Conservation (phyloP, 75 land plant species). For the Sequoiadendron giganteum region DNA sequence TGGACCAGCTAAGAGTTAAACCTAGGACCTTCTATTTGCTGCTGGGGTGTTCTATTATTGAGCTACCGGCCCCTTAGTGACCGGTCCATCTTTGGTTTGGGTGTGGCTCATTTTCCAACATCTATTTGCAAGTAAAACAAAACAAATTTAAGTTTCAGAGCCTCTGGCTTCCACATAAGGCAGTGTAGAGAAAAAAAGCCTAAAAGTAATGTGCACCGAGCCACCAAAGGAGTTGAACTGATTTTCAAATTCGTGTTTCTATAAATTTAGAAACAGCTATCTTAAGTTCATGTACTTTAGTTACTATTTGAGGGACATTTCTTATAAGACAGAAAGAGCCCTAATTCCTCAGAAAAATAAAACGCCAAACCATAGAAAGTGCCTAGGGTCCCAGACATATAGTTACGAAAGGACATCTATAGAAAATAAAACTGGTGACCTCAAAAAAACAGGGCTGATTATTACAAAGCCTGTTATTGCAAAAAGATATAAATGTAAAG, state of each 20-base stretch:
- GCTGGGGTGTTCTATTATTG: too few species aligned
- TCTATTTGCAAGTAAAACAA: too few species aligned
- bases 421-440: too few species aligned
- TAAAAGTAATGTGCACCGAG: background rate
- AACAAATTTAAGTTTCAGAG: too few species aligned
- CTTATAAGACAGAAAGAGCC: background rate
- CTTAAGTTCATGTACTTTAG: background rate
- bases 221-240: background rate
- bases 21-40: too few species aligned
- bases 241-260: background rate
- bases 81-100: too few species aligned
- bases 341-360: background rate
- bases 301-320: background rate
- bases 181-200: background rate
- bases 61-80: too few species aligned
- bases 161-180: too few species aligned
- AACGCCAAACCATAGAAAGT: background rate
- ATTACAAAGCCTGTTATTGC: background rate
- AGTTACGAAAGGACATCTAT: background rate
- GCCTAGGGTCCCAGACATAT: background rate
- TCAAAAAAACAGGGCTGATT: background rate
- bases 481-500: background rate
- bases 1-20: too few species aligned
- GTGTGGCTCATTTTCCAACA: too few species aligned
- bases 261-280: background rate